These are phyloP conservation scores for Malassezia caprae DNA, from an alignment of 1,284 basidiomycete species.

Conservation along the genomic window DNA sequence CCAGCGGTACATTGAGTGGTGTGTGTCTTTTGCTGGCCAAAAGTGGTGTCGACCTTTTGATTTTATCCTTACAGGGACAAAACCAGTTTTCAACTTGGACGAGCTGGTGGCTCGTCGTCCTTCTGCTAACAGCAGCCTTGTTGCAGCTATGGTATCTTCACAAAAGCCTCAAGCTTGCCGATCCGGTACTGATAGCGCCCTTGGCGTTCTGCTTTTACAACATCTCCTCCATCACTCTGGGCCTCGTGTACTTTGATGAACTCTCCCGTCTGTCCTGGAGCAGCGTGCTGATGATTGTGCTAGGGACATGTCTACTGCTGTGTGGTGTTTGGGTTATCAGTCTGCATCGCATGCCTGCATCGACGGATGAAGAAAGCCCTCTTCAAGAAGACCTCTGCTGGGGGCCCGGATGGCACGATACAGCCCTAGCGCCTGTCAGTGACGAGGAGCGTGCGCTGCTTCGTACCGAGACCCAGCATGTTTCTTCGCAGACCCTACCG, in stretches of 20 bases:
- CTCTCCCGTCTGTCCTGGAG: constrained; percentile 62
- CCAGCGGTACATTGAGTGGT: constrained; percentile 81
- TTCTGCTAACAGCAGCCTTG: constrained; percentile 63
- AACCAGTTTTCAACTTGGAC: constrained; percentile 80
- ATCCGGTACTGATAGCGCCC: constrained; percentile 79
- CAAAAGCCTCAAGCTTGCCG: constrained; percentile 63
- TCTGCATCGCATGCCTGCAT: constrained; percentile 29
- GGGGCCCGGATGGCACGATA: constrained; percentile 15
- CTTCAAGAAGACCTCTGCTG: constrained; percentile 1
- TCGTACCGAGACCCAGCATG: background rate
- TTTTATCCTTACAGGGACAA: constrained; percentile 61
- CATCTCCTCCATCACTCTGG: constrained; percentile 58
- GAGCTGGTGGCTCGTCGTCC: constrained; percentile 65
- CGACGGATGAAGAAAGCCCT: constrained; percentile 13
- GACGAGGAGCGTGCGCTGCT: background rate
- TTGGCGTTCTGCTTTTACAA: constrained; percentile 95
- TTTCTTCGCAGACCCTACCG: background rate
- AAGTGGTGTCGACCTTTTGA: constrained; percentile 77
- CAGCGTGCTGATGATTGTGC: constrained; percentile 63
- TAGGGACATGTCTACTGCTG: constrained; percentile 71
- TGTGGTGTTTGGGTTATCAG: constrained; percentile 79
- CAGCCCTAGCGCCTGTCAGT: background rate
- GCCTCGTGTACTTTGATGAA: constrained; percentile 80
- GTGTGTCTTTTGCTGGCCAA: constrained; percentile 90
- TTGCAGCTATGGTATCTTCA: constrained; percentile 81